Evolutionary conservation across 2,329 filamentous ascomycete species (phyloP), one percentile per base, ranked within the genome.

Genomic region (Cordyceps farinosa): DNA sequence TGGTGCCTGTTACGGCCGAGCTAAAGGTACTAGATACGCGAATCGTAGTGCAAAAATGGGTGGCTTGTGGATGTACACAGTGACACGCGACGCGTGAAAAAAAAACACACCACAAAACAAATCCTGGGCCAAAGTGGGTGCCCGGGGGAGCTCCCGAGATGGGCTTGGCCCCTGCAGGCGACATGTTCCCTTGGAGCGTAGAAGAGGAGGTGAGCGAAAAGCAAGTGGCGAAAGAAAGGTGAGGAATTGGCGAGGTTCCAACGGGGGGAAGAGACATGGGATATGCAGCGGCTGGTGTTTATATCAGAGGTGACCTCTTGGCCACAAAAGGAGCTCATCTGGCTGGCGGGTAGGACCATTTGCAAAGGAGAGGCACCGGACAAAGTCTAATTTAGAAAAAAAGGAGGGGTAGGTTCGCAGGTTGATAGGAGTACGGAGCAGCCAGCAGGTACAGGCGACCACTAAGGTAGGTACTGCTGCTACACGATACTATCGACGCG

Each of bases 81-180:
- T 62, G 51, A 62, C 60, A n/a, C 60, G 60, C 60, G 51, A 62
- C 60, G 60, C 60, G 60, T 62, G 44, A 50, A 27, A 38, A 17
- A 44, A 13, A 32, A 6, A 52, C 50, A 52, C 57, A 29, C 22
- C 57, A 44, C 32, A 60, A 60, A 60, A 52, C 40, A 11, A 32
- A 61, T 56, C 6, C n/a, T 48, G 29, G 44, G 13, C n/a, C 7
- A 9, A 40, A 29, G 58, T 61, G 58, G 58, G 40, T 48, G 58
- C 58, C 48, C 30, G 36, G 60, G 60, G 60, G 60, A 62, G 60
- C 60, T 62, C 44, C 60, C 60, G 60, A 62, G 60, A 62, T 44
- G 60, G 60, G 60, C 60, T 51, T 50, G 57, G 34, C 2, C 27
- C 45, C 40, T 61, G 50, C 58, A 61, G 48, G 50, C 36, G 45